phyloP scores from a whole-genome alignment of 495 filamentous ascomycete genomes.

The Hypoxylon rickii region DNA sequence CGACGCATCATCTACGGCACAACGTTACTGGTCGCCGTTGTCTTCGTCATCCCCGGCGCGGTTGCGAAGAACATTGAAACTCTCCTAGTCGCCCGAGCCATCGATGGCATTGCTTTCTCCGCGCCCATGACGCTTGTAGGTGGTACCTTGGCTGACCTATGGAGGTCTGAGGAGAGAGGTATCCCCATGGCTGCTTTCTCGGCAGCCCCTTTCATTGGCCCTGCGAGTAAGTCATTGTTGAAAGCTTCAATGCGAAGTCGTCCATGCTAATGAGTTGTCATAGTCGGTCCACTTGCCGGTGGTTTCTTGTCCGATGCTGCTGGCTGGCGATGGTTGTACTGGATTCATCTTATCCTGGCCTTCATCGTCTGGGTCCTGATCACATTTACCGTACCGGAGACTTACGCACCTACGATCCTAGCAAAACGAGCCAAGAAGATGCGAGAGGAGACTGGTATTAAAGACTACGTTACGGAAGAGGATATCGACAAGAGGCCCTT shows the following conservation, averaged over 20 bases:
- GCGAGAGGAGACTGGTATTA: slow-evolving; percentile 66
- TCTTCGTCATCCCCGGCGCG: slow-evolving; percentile 80
- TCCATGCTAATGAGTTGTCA: slow-evolving; percentile 13
- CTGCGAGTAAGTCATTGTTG: slow-evolving; percentile 56
- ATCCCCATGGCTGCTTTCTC: slow-evolving; percentile 87
- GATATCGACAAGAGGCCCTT: slow-evolving; percentile 73
- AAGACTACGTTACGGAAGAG: slow-evolving; percentile 68
- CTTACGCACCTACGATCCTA: slow-evolving; percentile 75
- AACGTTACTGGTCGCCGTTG: slow-evolving; percentile 66
- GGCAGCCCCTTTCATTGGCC: slow-evolving; percentile 78
- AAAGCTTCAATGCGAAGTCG: neutral
- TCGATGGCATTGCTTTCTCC: slow-evolving; percentile 81
- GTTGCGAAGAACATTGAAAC: slow-evolving; percentile 75
- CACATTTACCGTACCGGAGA: slow-evolving; percentile 81
- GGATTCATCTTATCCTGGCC: slow-evolving; percentile 75
- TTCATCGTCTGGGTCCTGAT: slow-evolving; percentile 69
- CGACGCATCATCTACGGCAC: slow-evolving; percentile 68
- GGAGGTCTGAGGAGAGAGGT: slow-evolving; percentile 79
- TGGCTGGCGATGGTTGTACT: slow-evolving; percentile 87
- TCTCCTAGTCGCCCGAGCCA: slow-evolving; percentile 70
- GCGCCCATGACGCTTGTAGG: slow-evolving; percentile 85
- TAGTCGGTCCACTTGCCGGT: slow-evolving; percentile 70
- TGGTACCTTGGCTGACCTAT: slow-evolving; percentile 79
- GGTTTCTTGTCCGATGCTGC: slow-evolving; percentile 70
- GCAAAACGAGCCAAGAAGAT: slow-evolving; percentile 67